Base-by-base conservation (phyloP, 306 rosid species). In the Erythrophleum fordii region DNA sequence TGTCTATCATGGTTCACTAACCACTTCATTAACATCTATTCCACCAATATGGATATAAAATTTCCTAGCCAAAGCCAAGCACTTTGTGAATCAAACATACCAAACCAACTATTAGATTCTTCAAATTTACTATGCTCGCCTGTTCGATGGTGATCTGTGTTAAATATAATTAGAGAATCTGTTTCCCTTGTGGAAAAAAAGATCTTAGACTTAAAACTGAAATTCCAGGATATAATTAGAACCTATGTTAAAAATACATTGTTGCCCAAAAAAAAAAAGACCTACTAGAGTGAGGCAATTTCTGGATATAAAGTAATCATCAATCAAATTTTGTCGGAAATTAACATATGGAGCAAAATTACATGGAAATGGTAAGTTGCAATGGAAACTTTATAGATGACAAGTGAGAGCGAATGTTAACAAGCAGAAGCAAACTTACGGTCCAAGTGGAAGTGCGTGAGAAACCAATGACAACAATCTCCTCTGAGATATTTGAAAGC, bases 391-490 rank as follows among this genome's bases (percentile, higher is more conserved):
- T 59, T 25, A 28, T 28, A 26, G 66, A 28, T 26, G 4, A 28
- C 66, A 28, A 12, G 10, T 59, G 66, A 59, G 28, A 26, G 1
- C 26, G 49, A 66, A 68, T n/a, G 68, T 51, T 55, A 49, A 80
- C 56, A 31, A 76, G 73, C 70, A 46, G 61, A 75, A 22, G 53
- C 75, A 76, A 84, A 85, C 97, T 92, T 92, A 95, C 99, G 98
- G 83, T 95, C 98, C 97, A 94, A 80, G 76, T 94, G 98, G 80
- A 94, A 94, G 86, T 94, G 98, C 81, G 98, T 87, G 67, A 94
- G 98, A 88, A 94, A 94, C 98, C 98, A 94, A 83, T 94, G 91
- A 20, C 91, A 90, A 86, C 97, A 94, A 82, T 92, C 97, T 76
- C 97, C 90, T 88, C 97, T 83, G 44, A 94, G 98, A 86, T 90